These are phyloP conservation scores for Neonectria coccinea DNA, from an alignment of 2,329 filamentous ascomycete genomes.

Conservation along the genomic window DNA sequence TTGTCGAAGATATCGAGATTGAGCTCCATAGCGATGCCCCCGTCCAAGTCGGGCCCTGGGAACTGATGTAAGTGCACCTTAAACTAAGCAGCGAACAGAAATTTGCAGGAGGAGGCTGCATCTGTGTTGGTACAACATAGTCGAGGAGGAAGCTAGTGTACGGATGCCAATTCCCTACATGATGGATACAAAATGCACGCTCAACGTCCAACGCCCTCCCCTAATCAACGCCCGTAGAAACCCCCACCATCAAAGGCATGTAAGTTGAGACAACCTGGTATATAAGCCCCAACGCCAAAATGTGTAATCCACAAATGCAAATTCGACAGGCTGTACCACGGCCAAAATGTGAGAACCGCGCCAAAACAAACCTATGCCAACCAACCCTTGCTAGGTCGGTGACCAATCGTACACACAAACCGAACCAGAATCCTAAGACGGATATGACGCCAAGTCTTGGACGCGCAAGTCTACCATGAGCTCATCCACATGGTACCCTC, in stretches of 20 bases:
- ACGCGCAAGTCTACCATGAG: not conserved
- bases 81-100: not conserved
- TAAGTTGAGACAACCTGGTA: conserved; percentile 41
- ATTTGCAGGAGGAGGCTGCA: not conserved
- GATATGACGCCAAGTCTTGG: not conserved
- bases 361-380: conserved; percentile 1
- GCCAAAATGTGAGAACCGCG: not conserved
- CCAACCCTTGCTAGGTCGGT: not conserved
- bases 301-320: conserved; percentile 28
- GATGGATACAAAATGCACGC: conserved; percentile 16
- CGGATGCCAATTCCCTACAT: conserved; percentile 8
- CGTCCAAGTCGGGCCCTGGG: conserved; percentile 59
- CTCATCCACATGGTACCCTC: not conserved
- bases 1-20: conserved; percentile 60
- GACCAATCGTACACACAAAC: not conserved
- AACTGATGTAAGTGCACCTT: conserved; percentile 40
- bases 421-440: not conserved
- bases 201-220: conserved; percentile 18
- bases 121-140: not conserved
- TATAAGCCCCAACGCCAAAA: conserved; percentile 42
- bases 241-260: conserved; percentile 25
- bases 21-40: conserved; percentile 65
- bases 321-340: conserved; percentile 6
- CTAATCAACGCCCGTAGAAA: conserved; percentile 29
- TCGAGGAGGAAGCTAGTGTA: conserved; percentile 11